Evolutionary conservation across 1,284 basidiomycete species (phyloP).

Genomic region (Cutaneotrichosporon sp.): DNA sequence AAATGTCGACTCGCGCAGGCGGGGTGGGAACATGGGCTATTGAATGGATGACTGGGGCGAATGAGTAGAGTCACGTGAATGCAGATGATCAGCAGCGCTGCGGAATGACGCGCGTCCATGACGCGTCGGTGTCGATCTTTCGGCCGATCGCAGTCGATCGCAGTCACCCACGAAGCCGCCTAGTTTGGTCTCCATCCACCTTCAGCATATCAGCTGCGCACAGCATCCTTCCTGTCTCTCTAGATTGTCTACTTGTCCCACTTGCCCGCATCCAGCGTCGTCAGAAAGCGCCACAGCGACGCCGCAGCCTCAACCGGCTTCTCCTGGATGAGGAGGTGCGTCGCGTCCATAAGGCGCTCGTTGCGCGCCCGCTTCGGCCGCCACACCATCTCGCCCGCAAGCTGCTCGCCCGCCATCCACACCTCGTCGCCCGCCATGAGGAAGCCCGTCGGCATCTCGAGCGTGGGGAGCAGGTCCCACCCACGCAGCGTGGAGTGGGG

Average conservation of each 20-base stretch:
- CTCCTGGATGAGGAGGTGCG: slow-evolving; percentile 45
- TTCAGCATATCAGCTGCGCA: no score
- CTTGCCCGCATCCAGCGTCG: slow-evolving; percentile 19
- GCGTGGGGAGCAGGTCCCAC: slow-evolving; percentile 39
- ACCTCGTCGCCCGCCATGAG: slow-evolving; percentile 37
- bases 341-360: slow-evolving; percentile 36
- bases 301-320: slow-evolving; percentile 39
- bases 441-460: slow-evolving; percentile 38
- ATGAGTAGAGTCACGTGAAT: no score
- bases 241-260: slow-evolving; percentile 19
- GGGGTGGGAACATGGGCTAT: no score
- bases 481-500: slow-evolving; percentile 32
- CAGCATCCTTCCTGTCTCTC: no score
- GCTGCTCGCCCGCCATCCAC: slow-evolving; percentile 29
- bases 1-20: no score
- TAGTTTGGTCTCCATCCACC: no score
- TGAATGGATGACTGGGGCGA: no score
- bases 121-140: no score
- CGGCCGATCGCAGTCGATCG: no score
- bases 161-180: no score
- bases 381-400: slow-evolving; percentile 36
- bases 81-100: no score
- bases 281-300: slow-evolving; percentile 36
- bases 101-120: no score
- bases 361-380: slow-evolving; percentile 31